phyloP scores from a whole-genome alignment of 78 protist genomes.

The Goniomonas avonlea region DNA sequence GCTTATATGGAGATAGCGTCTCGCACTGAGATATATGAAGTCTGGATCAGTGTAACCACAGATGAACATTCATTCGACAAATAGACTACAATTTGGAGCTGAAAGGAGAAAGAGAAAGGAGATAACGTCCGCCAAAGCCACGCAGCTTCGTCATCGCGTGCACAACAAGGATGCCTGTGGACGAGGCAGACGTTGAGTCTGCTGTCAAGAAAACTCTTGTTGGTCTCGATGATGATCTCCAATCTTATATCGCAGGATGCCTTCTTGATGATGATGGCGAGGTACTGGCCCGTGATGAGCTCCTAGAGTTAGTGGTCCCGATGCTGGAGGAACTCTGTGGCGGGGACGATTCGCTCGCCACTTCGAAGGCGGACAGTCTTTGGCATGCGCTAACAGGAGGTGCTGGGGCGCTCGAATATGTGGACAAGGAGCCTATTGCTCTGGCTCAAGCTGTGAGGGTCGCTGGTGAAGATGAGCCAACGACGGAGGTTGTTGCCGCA shows the following conservation, averaged over 20 bases:
- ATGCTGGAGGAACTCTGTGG: neutral
- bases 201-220: neutral
- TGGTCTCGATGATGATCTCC: constrained; percentile 21
- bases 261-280: neutral
- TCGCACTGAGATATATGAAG: too few species aligned
- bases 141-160: too few species aligned
- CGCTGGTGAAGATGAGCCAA: too few species aligned
- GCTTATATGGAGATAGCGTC: too few species aligned
- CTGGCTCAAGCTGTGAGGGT: neutral
- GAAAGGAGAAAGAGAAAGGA: too few species aligned
- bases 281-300: neutral
- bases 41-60: too few species aligned
- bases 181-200: neutral
- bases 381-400: neutral
- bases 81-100: too few species aligned
- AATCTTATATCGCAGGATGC: neutral
- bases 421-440: neutral
- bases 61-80: too few species aligned
- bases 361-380: neutral
- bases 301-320: neutral
- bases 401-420: too few species aligned
- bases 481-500: constrained; percentile 12
- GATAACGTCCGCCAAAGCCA: too few species aligned
- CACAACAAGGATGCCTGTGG: too few species aligned
- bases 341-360: neutral